phyloP scores from a whole-genome alignment of 441 rosid species.

The Gossypium trilobum region DNA sequence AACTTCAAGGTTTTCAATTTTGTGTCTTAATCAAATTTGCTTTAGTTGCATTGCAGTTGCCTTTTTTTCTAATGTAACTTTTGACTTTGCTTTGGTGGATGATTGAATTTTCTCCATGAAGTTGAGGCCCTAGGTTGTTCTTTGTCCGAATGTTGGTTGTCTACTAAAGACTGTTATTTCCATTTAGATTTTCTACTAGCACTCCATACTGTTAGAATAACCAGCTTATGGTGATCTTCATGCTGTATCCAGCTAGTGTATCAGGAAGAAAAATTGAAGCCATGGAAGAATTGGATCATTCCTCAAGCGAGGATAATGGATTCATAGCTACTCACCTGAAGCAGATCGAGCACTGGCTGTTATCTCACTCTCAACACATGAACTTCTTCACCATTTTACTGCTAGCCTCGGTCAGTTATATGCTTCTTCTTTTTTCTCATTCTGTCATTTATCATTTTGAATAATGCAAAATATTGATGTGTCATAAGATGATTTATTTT shows the following conservation, averaged over 20 bases:
- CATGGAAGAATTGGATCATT: slow-evolving; percentile 61
- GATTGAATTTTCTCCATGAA: background rate
- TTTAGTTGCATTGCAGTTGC: background rate
- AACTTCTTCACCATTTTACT: slow-evolving; percentile 79
- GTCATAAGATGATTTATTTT: background rate
- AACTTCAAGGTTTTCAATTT: background rate
- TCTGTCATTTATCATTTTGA: background rate
- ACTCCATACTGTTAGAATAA: background rate
- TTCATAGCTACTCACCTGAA: slow-evolving; percentile 39
- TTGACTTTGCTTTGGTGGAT: background rate
- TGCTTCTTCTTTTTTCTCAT: background rate
- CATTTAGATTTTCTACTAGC: background rate
- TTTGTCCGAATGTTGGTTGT: background rate
- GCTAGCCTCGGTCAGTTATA: slow-evolving; percentile 78
- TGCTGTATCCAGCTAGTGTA: slow-evolving; percentile 44
- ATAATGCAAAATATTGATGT: background rate
- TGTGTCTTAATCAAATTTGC: background rate
- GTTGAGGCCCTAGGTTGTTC: background rate
- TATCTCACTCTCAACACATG: slow-evolving; percentile 66
- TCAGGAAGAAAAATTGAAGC: slow-evolving; percentile 65
- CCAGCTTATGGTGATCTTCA: slow-evolving; percentile 2
- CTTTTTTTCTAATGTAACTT: background rate
- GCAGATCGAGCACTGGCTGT: slow-evolving; percentile 58
- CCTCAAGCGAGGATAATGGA: slow-evolving; percentile 46
- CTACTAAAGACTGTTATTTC: background rate